A percentile compares a stretch with the other conserved stretches of the same genome.
Evolutionary conservation across 2,329 filamentous ascomycete species (phyloP).

Genomic region (Claviceps maximensis): DNA sequence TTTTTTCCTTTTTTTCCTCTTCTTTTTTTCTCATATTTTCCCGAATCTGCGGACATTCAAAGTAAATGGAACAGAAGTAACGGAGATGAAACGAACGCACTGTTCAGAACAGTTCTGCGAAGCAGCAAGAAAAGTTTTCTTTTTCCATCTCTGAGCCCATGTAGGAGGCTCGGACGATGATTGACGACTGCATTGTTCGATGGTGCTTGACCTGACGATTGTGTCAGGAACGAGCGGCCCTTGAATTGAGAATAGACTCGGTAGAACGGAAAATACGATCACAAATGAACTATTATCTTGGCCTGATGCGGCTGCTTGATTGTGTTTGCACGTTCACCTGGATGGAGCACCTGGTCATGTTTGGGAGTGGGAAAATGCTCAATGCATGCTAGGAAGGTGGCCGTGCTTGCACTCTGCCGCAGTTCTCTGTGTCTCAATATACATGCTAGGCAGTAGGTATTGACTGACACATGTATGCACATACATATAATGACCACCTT

Average conservation of each 20-base stretch:
- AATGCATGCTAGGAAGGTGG: no score
- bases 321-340: no score
- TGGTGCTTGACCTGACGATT: conserved; percentile 8
- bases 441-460: no score
- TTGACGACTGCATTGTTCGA: conserved; percentile 13
- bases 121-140: conserved; percentile 6
- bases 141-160: conserved; percentile 15
- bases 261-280: conserved; percentile 22
- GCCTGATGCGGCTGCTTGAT: not conserved
- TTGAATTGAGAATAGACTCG: conserved; percentile 24
- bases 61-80: conserved; percentile 14
- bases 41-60: conserved; percentile 18
- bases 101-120: conserved; percentile 20
- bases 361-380: no score
- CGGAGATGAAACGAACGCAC: conserved; percentile 15
- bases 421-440: no score
- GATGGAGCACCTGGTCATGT: no score
- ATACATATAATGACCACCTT: no score
- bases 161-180: conserved; percentile 14
- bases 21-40: conserved; percentile 7
- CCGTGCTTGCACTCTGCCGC: no score
- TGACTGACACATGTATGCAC: no score
- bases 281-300: not conserved
- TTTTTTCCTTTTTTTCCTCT: conserved; percentile 9
- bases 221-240: conserved; percentile 12